Base-by-base conservation (phyloP, 2,329 filamentous ascomycete genomes). In the Blastomyces gilchristii region DNA sequence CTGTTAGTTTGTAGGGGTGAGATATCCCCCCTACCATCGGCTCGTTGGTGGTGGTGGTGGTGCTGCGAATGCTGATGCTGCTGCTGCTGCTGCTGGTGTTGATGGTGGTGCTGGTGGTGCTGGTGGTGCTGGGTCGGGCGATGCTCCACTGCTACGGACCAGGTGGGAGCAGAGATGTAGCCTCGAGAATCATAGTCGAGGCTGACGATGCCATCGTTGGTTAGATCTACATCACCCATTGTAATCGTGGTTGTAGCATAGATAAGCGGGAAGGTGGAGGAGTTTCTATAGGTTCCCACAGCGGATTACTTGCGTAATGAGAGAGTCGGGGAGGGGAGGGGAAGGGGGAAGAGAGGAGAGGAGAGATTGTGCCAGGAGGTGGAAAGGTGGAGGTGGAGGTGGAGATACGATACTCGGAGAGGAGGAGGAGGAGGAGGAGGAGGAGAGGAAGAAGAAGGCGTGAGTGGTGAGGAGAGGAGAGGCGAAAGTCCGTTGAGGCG, bases 131-230 rank as follows among this genome's bases (percentile, higher is more conserved):
- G 52, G 50, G 49, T 61, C 49, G 72, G 67, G 65, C 73, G 69
- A 58, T 78, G 75, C 65, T 78, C 75, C 65, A 78, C 72, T 59
- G 75, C 66, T 61, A 79, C 71, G 60, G 77, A 73, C 78, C 78
- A 80, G 66, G 73, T 70, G 66, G 74, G 70, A 67, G 74, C 71
- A 64, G 75, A 73, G 65, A 77, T 72, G 71, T 79, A 81, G 58
- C 68, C 73, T 73, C 78, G 76, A 63, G 77, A 75, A 69, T 80
- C 78, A 66, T 79, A 79, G 63, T 80, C 78, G 66, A 79, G 75
- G 67, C 75, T 76, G 67, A 77, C 72, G 63, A 81, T 74, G 70
- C 76, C 78, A 64, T 80, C 77, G 67, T 68, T 71, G 60, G 74
- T 69, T 68, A 80, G 67, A 73, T 76, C 76, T 67, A 79, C 73